phyloP scores from a whole-genome alignment of 164 flowering plant genomes.

The Liquidambar formosana region DNA sequence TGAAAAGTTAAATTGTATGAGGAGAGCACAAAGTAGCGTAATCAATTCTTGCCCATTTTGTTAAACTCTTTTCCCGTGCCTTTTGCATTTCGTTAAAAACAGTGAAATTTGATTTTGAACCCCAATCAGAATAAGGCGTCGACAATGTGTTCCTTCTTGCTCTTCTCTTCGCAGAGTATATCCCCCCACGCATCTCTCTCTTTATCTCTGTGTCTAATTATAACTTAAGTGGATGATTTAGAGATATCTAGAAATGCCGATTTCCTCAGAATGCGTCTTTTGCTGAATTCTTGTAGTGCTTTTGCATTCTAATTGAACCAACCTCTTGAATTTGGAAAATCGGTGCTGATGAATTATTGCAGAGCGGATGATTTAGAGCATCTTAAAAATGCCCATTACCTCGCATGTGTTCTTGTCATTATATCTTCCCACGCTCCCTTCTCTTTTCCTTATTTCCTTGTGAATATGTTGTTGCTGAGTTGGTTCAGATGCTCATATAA shows the following conservation, averaged over 20 bases:
- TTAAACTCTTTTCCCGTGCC: slow-evolving; percentile 2
- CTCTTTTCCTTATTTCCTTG: no score
- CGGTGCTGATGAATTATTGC: not conserved
- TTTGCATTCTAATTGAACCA: not conserved
- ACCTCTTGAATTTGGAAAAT: no score
- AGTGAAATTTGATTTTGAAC: slow-evolving; percentile 18
- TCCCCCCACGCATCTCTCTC: slow-evolving; percentile 1
- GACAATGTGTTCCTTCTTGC: slow-evolving; percentile 68
- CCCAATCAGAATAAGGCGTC: slow-evolving; percentile 65
- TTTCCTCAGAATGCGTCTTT: not conserved
- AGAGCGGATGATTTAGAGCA: not conserved
- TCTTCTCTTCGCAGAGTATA: slow-evolving; percentile 56
- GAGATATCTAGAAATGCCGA: not conserved
- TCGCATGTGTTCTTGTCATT: not conserved
- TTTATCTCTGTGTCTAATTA: not conserved
- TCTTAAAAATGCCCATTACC: not conserved
- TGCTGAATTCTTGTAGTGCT: not conserved
- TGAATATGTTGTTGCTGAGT: no score
- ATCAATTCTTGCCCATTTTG: slow-evolving; percentile 31
- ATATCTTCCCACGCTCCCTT: no score
- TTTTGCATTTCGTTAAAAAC: slow-evolving; percentile 26
- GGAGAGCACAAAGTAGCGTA: slow-evolving; percentile 37
- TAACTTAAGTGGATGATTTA: not conserved
- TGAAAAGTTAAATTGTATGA: slow-evolving; percentile 36
- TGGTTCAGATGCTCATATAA: no score